Percentiles rank a stretch among this genome's conserved stretches.
Conservation (phyloP, 306 rosid species). For the Cicer arietinum region DNA sequence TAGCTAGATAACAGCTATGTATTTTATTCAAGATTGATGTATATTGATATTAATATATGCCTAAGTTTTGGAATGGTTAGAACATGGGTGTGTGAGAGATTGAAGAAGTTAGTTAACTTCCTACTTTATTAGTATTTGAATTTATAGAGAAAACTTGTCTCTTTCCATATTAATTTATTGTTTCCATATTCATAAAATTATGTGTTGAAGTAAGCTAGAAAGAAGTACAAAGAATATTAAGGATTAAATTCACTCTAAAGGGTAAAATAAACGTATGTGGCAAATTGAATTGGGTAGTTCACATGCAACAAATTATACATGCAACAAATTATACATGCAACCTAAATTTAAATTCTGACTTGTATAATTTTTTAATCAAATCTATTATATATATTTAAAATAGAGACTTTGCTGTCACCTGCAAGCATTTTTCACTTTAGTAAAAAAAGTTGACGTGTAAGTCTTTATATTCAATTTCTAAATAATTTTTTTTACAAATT, state of each 20-base stretch:
- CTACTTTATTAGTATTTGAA: slow-evolving; percentile 1
- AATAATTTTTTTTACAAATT: too few species aligned
- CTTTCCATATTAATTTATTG: slow-evolving; percentile 20
- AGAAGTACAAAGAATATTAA: slow-evolving; percentile 11
- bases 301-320: too few species aligned
- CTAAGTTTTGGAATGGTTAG: background rate
- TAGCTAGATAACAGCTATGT: background rate
- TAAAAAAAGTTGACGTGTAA: too few species aligned
- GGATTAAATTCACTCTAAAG: background rate
- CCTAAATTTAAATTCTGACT: too few species aligned
- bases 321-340: too few species aligned
- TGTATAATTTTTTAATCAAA: too few species aligned
- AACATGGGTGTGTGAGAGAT: slow-evolving; percentile 8
- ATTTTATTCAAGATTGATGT: slow-evolving; percentile 11
- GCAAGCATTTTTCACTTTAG: too few species aligned
- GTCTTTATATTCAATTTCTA: too few species aligned
- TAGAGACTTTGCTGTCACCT: too few species aligned
- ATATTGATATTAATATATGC: background rate
- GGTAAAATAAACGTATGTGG: background rate
- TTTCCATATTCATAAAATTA: background rate
- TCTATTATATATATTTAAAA: too few species aligned
- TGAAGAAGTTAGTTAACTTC: background rate
- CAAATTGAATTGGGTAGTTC: too few species aligned
- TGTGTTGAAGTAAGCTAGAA: background rate
- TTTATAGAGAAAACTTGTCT: background rate